phyloP scores from a whole-genome alignment of 306 rosid species.

The Glycine tomentella region DNA sequence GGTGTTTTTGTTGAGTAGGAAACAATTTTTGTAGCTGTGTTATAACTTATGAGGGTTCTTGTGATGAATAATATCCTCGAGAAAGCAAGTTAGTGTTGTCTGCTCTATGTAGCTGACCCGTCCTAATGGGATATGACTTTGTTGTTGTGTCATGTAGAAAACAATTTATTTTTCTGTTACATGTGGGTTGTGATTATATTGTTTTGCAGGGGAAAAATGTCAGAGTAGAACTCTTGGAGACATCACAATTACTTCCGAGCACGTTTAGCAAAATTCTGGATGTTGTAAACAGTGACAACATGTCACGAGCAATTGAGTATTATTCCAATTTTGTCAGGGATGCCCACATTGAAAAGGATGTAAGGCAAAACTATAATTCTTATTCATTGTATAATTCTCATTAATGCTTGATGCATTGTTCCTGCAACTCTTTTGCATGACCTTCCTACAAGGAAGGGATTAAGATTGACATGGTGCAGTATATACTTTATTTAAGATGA shows the following conservation, averaged over 20 bases:
- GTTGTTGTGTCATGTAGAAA: background rate
- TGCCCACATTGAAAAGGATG: conserved; percentile 84
- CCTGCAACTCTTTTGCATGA: conserved; percentile 30
- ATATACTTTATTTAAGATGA: conserved; percentile 40
- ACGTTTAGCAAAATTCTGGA: conserved; percentile 78
- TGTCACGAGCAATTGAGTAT: conserved; percentile 77
- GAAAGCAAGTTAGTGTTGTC: background rate
- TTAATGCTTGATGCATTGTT: conserved; percentile 27
- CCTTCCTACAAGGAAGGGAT: background rate
- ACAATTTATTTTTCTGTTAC: background rate
- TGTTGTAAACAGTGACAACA: conserved; percentile 69
- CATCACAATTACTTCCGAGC: conserved; percentile 84
- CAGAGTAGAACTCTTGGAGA: conserved; percentile 83
- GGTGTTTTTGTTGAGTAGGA: conserved; percentile 24
- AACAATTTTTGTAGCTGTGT: background rate
- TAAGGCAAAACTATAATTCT: conserved; percentile 54
- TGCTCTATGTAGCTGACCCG: no score
- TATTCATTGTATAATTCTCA: conserved; percentile 25
- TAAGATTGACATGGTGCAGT: conserved; percentile 39
- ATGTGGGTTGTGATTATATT: conserved; percentile 26
- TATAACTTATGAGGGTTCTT: background rate
- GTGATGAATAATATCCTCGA: background rate
- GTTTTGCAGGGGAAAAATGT: conserved; percentile 81
- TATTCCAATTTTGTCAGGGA: conserved; percentile 85
- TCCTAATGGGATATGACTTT: no score